Conservation (phyloP, 495 filamentous ascomycete genomes). For the Trichoderma virens region DNA sequence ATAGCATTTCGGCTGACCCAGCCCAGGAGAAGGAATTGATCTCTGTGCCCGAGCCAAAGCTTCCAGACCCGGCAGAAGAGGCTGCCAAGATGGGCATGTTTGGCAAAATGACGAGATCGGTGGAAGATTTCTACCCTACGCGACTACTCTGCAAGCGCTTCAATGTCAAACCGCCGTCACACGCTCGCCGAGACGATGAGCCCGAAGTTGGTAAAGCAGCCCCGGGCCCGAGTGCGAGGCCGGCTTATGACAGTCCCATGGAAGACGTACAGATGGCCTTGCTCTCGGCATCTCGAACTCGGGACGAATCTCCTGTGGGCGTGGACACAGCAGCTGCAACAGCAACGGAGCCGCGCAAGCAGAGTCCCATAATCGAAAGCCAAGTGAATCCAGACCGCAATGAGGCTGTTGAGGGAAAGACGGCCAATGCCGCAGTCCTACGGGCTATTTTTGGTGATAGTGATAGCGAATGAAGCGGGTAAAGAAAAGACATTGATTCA, state of each 20-base stretch:
- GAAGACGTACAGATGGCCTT: conserved; percentile 10
- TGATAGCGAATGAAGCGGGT: background rate
- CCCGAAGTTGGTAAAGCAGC: conserved; percentile 18
- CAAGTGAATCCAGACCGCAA: conserved; percentile 71
- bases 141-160: conserved; percentile 89
- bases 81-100: conserved; percentile 93
- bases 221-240: conserved; percentile 13
- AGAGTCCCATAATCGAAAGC: conserved; percentile 10
- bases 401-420: conserved; percentile 74
- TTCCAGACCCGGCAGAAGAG: conserved; percentile 70
- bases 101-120: conserved; percentile 72
- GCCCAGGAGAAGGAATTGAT: conserved; percentile 38
- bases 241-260: background rate
- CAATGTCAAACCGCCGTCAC: conserved; percentile 66
- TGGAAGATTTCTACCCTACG: conserved; percentile 69
- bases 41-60: conserved; percentile 50
- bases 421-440: conserved; percentile 84
- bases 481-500: background rate
- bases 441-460: conserved; percentile 87
- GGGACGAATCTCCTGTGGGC: background rate
- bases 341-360: background rate
- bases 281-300: background rate
- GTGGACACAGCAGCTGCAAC: conserved; percentile 15
- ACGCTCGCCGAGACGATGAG: conserved; percentile 56
- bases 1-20: conserved; percentile 16